A percentile compares a stretch with the other conserved stretches of the same genome.
Conservation (phyloP, 225 moss, liverwort and hornwort species). For the Bryum argenteum region DNA sequence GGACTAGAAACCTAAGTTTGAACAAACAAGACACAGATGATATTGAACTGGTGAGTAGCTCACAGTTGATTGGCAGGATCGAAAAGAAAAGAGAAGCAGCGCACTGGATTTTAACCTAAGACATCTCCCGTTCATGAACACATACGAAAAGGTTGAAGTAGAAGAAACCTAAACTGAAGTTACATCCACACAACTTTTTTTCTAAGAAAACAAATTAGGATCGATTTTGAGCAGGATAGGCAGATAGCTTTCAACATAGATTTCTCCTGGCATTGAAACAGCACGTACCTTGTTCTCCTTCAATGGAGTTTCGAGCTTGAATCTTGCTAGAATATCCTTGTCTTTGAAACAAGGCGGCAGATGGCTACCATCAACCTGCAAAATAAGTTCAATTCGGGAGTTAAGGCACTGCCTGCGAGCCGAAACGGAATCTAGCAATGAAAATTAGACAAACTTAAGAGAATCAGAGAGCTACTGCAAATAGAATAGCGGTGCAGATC, state of each 20-base stretch:
- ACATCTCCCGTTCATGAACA: constrained; percentile 6
- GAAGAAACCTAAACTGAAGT: background rate
- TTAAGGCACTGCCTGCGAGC: background rate
- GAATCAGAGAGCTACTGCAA: background rate
- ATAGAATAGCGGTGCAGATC: background rate
- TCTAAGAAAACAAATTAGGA: background rate
- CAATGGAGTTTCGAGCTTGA: constrained; percentile 57
- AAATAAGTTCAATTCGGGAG: constrained; percentile 1
- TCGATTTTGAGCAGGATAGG: background rate
- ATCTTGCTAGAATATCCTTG: constrained; percentile 67
- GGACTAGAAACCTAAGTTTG: constrained; percentile 76
- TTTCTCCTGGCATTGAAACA: background rate
- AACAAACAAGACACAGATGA: constrained; percentile 15
- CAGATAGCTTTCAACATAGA: constrained; percentile 3
- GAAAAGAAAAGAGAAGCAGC: background rate
- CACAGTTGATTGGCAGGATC: background rate
- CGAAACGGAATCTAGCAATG: background rate
- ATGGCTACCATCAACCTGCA: constrained; percentile 91
- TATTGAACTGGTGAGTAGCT: background rate
- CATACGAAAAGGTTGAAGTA: background rate
- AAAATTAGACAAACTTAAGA: background rate
- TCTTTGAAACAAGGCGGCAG: constrained; percentile 85
- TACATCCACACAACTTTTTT: constrained; percentile 4
- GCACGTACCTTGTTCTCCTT: constrained; percentile 67
- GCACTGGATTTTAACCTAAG: background rate